Conservation (phyloP, 2,329 filamentous ascomycete species). For the Trichophyton schoenleinii region DNA sequence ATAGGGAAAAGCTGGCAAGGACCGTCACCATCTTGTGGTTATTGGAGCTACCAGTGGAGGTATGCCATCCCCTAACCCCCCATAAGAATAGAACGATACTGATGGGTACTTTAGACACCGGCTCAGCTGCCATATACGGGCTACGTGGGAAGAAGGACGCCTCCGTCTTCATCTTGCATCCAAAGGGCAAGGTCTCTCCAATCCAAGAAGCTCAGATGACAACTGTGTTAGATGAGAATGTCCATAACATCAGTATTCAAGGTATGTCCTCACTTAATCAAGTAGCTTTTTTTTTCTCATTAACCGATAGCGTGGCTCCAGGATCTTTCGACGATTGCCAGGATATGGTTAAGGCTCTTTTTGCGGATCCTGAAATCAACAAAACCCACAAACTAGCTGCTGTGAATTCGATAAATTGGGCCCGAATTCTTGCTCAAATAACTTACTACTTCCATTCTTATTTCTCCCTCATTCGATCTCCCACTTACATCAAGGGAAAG, state of each 20-base stretch:
- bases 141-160: conserved; percentile 93
- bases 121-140: conserved; percentile 91
- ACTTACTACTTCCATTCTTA: conserved; percentile 96
- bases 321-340: conserved; percentile 93
- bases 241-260: conserved; percentile 79
- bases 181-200: conserved; percentile 77
- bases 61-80: conserved; percentile 28
- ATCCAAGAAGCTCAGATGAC: conserved; percentile 98
- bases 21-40: conserved; percentile 70
- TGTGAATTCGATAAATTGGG: conserved; percentile 95
- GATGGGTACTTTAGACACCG: conserved; percentile 42
- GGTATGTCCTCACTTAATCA: conserved; percentile 24
- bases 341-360: conserved; percentile 88
- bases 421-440: conserved; percentile 88
- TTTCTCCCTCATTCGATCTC: conserved; percentile 58
- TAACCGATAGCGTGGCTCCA: not conserved
- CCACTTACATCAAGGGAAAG: conserved; percentile 46
- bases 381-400: conserved; percentile 70
- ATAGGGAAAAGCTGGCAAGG: conserved; percentile 33
- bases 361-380: conserved; percentile 76
- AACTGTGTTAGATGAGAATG: conserved; percentile 76
- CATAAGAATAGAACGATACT: not conserved
- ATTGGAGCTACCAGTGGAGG: conserved; percentile 75
- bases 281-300: not conserved
- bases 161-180: conserved; percentile 87